phyloP scores from a whole-genome alignment of 2,329 filamentous ascomycete species.

The Epichloe aotearoae region DNA sequence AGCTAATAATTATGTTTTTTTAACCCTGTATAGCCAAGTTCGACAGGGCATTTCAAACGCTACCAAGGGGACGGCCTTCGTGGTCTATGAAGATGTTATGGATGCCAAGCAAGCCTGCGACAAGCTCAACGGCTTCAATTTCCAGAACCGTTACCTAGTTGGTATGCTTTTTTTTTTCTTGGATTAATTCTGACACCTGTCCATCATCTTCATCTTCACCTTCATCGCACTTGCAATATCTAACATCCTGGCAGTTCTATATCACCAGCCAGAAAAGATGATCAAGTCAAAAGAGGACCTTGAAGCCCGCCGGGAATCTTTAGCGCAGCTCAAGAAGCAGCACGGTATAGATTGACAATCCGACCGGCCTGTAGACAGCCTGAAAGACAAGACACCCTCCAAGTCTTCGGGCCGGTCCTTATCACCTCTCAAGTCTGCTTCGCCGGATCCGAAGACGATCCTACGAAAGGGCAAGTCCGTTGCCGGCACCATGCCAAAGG shows the following conservation, averaged over 20 bases:
- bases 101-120: constrained; percentile 98
- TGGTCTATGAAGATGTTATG: constrained; percentile 98
- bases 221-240: background rate
- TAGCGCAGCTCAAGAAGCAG: constrained; percentile 96
- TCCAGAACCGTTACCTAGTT: constrained; percentile 97
- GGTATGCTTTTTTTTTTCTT: constrained; percentile 44
- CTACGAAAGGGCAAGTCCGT: constrained; percentile 29
- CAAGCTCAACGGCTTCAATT: constrained; percentile 99
- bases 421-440: constrained; percentile 28
- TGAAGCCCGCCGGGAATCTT: constrained; percentile 84
- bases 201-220: background rate
- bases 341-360: constrained; percentile 96
- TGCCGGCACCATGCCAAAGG: constrained; percentile 20
- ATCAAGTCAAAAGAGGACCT: constrained; percentile 84
- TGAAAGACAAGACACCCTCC: constrained; percentile 28
- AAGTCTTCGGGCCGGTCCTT: constrained; percentile 50
- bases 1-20: constrained; percentile 3
- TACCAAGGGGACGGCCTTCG: constrained; percentile 96
- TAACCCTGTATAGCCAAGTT: constrained; percentile 59
- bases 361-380: constrained; percentile 52
- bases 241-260: constrained; percentile 33
- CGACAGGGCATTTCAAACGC: constrained; percentile 94
- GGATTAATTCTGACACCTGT: constrained; percentile 1
- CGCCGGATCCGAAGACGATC: constrained; percentile 29
- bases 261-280: constrained; percentile 55